A percentile compares a stretch with the other conserved stretches of the same genome.
These are phyloP conservation scores for Teratosphaeria destructans DNA, from an alignment of 2,329 filamentous ascomycete species.

Conservation along the genomic window DNA sequence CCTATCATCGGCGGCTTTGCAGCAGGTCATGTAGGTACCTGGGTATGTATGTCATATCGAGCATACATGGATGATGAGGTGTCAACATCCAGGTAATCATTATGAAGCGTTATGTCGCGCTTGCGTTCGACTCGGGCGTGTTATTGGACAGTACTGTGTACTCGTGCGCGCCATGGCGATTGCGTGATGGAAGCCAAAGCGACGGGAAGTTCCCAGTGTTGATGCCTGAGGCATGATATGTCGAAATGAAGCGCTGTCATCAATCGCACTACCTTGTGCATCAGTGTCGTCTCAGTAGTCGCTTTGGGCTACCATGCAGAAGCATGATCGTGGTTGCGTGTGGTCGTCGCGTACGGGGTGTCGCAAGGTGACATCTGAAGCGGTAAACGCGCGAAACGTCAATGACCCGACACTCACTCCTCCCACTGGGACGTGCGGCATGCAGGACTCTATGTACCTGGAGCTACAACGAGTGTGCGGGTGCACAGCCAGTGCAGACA, in stretches of 20 bases:
- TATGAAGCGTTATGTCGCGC: background rate
- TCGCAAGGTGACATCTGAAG: background rate
- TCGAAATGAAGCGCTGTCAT: background rate
- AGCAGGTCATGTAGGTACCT: background rate
- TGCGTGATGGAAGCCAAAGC: background rate
- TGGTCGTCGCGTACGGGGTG: background rate
- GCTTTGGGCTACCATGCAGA: background rate
- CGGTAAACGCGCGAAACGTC: background rate
- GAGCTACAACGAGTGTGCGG: background rate
- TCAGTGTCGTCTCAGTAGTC: background rate
- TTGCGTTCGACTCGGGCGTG: background rate
- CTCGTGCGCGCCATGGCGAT: background rate
- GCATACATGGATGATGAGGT: background rate
- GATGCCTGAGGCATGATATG: background rate
- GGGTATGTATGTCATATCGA: background rate
- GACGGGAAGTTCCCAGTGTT: background rate
- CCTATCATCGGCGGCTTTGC: background rate
- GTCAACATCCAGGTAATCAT: background rate
- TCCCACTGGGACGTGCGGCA: background rate
- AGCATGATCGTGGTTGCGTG: background rate
- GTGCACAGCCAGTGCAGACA: background rate
- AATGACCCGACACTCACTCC: background rate
- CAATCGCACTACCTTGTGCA: background rate
- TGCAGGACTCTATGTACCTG: background rate
- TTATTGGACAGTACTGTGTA: background rate